Evolutionary conservation across 192 early-diverging fungal species (phyloP).

Genomic region (Mortierella alpina): DNA sequence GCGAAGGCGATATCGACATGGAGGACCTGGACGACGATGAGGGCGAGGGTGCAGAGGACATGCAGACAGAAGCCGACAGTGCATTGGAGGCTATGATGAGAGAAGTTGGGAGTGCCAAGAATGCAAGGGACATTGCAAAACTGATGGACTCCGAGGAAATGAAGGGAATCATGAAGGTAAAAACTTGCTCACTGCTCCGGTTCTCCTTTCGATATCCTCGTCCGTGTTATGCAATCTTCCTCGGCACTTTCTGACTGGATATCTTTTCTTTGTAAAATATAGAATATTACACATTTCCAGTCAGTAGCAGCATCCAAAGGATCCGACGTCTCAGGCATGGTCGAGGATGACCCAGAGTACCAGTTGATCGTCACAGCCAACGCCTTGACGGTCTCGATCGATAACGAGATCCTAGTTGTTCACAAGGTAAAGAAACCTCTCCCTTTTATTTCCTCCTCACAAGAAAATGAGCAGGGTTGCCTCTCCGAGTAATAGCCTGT

Average conservation of each 20-base stretch:
- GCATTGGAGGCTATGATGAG: constrained; percentile 47
- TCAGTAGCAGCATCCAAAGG: constrained; percentile 41
- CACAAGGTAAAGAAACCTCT: constrained; percentile 73
- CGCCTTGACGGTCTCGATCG: constrained; percentile 84
- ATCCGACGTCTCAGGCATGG: constrained; percentile 65
- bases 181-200: not conserved
- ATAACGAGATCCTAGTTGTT: constrained; percentile 88
- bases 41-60: constrained; percentile 60
- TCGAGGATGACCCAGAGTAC: constrained; percentile 93
- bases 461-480: too few relatives aligned
- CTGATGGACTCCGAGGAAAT: constrained; percentile 71
- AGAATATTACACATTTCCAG: constrained; percentile 65
- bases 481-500: too few relatives aligned
- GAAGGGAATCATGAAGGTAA: constrained; percentile 70
- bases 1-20: constrained; percentile 29
- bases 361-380: constrained; percentile 87
- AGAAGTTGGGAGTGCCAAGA: constrained; percentile 55
- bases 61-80: constrained; percentile 15
- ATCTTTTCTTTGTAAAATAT: constrained; percentile 13
- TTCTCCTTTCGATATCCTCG: not conserved
- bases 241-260: not conserved
- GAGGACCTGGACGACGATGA: constrained; percentile 59
- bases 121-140: constrained; percentile 75
- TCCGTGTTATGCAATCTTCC: not conserved
- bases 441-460: not conserved